Conservation (phyloP, 768 basidiomycete species). For the Pleurotus cornucopiae region DNA sequence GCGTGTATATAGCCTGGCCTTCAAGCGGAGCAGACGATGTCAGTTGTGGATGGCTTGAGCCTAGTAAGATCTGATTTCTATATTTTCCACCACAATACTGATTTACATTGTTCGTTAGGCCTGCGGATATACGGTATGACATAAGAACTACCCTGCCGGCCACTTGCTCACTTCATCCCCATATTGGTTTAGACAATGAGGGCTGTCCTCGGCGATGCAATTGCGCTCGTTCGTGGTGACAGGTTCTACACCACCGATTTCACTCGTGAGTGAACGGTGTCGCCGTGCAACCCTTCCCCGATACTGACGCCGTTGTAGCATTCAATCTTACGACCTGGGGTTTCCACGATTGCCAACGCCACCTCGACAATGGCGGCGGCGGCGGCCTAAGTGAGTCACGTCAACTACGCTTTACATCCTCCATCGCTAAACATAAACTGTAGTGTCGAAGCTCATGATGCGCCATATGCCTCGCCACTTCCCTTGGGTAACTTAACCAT, state of each 20-base stretch:
- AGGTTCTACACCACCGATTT: constrained; percentile 49
- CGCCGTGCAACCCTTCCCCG: neutral
- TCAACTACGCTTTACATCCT: neutral
- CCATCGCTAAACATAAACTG: neutral
- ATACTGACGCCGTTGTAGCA: constrained; percentile 18
- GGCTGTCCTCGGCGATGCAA: constrained; percentile 50
- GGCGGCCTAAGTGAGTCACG: constrained; percentile 23
- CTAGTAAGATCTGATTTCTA: no score
- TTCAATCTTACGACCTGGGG: constrained; percentile 48
- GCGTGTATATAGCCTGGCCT: constrained; percentile 19
- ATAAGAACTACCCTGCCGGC: neutral
- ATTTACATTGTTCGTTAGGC: constrained; percentile 28
- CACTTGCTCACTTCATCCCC: neutral
- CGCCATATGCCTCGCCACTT: constrained; percentile 38
- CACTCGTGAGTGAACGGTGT: constrained; percentile 32
- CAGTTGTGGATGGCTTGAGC: constrained; percentile 39
- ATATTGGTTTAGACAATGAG: constrained; percentile 14
- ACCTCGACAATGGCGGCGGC: constrained; percentile 34
- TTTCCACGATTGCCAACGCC: constrained; percentile 41
- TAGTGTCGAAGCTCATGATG: constrained; percentile 39
- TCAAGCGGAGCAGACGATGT: constrained; percentile 51
- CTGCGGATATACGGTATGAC: constrained; percentile 50
- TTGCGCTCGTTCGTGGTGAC: constrained; percentile 50
- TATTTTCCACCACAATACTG: no score
- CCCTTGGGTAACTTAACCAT: constrained; percentile 22